phyloP scores from a whole-genome alignment of 371 early-diverging fungal genomes.

The Mucor velutinosus region DNA sequence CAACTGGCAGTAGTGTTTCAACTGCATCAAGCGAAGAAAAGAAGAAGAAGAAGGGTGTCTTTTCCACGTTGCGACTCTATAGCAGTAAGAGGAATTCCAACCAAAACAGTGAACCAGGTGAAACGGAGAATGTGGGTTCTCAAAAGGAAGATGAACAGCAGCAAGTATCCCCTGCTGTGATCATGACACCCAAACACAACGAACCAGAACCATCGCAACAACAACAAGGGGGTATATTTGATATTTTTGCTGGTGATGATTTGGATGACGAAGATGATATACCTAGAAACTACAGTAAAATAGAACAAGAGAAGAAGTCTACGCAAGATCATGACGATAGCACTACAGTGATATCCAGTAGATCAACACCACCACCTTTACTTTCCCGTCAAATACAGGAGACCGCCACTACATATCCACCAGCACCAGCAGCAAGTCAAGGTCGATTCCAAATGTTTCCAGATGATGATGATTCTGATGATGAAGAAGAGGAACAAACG shows the following conservation, averaged over 20 bases:
- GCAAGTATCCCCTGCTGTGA: neutral
- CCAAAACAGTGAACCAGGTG: neutral
- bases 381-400: neutral
- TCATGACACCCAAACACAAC: neutral
- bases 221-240: conserved; percentile 8
- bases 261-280: conserved; percentile 8
- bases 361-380: neutral
- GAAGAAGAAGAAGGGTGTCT: conserved; percentile 9
- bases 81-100: neutral
- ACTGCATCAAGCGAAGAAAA: conserved; percentile 2
- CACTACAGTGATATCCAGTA: neutral
- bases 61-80: conserved; percentile 13
- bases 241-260: conserved; percentile 9
- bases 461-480: conserved; percentile 9
- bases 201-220: neutral
- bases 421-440: neutral
- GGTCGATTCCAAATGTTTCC: conserved; percentile 6
- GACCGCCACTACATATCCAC: neutral
- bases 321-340: neutral
- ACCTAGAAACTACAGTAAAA: neutral
- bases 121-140: neutral
- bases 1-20: neutral
- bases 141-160: neutral
- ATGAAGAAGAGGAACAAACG: neutral
- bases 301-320: neutral